Evolutionary conservation across 805 yeast genomes (phyloP), one percentile per base, ranked within the genome.

Genomic region (Saccharomycopsis malanga): DNA sequence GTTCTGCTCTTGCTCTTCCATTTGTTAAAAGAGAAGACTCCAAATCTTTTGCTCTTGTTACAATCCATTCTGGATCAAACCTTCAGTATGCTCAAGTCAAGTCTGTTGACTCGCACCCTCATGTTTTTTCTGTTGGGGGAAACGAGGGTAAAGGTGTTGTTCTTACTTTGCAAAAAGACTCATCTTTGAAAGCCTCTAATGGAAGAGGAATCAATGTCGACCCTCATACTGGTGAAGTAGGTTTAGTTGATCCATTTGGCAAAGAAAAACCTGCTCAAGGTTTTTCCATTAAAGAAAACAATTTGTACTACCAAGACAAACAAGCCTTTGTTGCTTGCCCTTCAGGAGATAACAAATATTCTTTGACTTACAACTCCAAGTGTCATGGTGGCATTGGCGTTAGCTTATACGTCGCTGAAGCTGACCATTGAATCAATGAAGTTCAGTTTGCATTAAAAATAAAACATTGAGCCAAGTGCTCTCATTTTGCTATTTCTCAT

Each of bases 371-470:
- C 24, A 37, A 37, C 24, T 9, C 7, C 24, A 37, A 22, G 9
- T 37, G 41, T 18, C 12, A 15, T 18, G 41, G 41, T n/a, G 41
- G 41, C 20, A 22, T 20, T n/a, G 41, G 41, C 24, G 21, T 37
- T 37, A n/a, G 27, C 9, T 37, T 37, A 25, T 34, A 29, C 32
- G 32, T 29, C n/a, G 32, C n/a, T 29, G 10, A 10, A 10, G 32
- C 32, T n/a, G n/a, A n/a, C n/a, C n/a, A n/a, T n/a, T n/a, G n/a
- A n/a, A n/a, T n/a, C n/a, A n/a, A n/a, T n/a, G n/a, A n/a, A n/a
- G n/a, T n/a, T n/a, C n/a, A n/a, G n/a, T n/a, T n/a, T n/a, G n/a
- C n/a, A n/a, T n/a, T n/a, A n/a, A n/a, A n/a, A n/a, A n/a, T n/a
- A n/a, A n/a, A n/a, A n/a, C n/a, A n/a, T n/a, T n/a, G n/a, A n/a